phyloP scores from a whole-genome alignment of 2,329 filamentous ascomycete species.

The Hypoxylon sp. region DNA sequence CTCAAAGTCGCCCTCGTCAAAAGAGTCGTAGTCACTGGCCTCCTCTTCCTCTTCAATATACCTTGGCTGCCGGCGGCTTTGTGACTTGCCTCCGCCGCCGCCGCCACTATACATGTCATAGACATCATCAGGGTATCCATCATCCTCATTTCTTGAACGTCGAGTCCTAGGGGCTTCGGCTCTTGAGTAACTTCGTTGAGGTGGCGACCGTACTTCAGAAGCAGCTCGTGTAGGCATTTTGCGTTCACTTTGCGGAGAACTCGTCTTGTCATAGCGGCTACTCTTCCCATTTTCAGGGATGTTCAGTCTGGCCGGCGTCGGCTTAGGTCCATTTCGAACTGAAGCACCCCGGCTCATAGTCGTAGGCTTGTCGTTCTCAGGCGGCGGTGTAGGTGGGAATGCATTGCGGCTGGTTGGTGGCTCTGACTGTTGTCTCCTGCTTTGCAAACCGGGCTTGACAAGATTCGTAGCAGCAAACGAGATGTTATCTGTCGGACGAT shows the following conservation, averaged over 20 bases:
- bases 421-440: constrained; percentile 87
- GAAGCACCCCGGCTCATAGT: constrained; percentile 69
- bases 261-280: constrained; percentile 69
- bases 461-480: constrained; percentile 95
- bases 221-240: constrained; percentile 56
- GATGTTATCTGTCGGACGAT: constrained; percentile 85
- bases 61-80: constrained; percentile 65
- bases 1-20: constrained; percentile 85
- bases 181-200: constrained; percentile 62
- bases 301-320: constrained; percentile 73
- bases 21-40: constrained; percentile 79
- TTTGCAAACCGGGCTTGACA: constrained; percentile 86
- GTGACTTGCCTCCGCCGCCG: constrained; percentile 52
- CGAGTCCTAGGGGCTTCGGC: constrained; percentile 55
- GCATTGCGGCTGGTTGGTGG: constrained; percentile 83
- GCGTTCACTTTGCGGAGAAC: constrained; percentile 61
- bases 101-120: constrained; percentile 73
- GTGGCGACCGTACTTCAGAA: constrained; percentile 63
- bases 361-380: constrained; percentile 80
- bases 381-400: constrained; percentile 98
- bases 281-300: constrained; percentile 69
- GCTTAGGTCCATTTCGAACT: constrained; percentile 73
- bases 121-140: constrained; percentile 77
- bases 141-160: constrained; percentile 68
- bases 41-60: constrained; percentile 87